Base-by-base conservation (phyloP, 495 filamentous ascomycete genomes). In the Talaromyces trachyspermus region DNA sequence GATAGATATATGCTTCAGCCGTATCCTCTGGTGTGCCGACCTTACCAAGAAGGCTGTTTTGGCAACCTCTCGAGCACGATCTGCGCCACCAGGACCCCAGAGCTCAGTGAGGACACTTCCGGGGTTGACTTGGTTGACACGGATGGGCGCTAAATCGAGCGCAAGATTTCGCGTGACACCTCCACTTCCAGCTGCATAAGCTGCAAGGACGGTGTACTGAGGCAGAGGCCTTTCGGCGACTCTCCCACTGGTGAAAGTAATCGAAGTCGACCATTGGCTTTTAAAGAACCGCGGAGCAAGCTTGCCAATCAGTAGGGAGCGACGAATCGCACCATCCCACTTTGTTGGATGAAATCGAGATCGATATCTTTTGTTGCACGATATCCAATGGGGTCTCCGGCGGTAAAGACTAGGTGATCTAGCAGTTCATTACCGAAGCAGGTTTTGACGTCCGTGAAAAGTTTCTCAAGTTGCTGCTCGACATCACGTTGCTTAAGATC, bases 1-100 rank as follows among this genome's bases (percentile, higher is more conserved):
- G 56, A 57, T 76, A 85, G 27, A 84, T 46, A 65, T 85, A 88
- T 24, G 76, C 75, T 69, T 86, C 80, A 2, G 79, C 83, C 10
- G 80, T 68, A 60, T 85, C 80, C 58, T 79, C 74, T n/a, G 71
- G 64, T 29, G 42, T 54, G 0, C 67, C 83, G 4, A 77, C 54
- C 48, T 62, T 63, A 2, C 70, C 19, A 74, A 75, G 5, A 69
- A 56, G 39, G 56, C 54, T 20, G 49, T 53, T 33, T 56, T 50
- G 3, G 35, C 35, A 20, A 19, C 18, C 6, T n/a, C 35, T 19
- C 29, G 39, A 39, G 63, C 55, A 50, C 60, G 51, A 24, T 52
- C 48, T 11, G 47, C 58, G 25, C 54, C 26, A 23, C 46, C 39
- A 40, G 57, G 54, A 6, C 58, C 54, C 66, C 65, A 72, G 30